phyloP scores from a whole-genome alignment of 148 eudicot species.

The Pharnaceum exiguum region DNA sequence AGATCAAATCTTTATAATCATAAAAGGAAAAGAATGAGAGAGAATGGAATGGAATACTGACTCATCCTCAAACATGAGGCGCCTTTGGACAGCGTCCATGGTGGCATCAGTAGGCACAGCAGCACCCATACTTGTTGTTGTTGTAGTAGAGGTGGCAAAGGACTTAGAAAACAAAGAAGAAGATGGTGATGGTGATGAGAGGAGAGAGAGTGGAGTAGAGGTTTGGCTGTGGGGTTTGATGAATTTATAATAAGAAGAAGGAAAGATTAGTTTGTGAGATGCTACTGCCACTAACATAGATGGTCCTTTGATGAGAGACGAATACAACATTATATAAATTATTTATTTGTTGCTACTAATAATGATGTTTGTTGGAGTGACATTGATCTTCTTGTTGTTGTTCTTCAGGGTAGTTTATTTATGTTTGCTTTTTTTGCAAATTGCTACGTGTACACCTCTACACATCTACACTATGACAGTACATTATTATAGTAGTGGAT shows the following conservation, averaged over 20 bases:
- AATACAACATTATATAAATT: too few relatives aligned
- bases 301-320: too few relatives aligned
- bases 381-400: too few relatives aligned
- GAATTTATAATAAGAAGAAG: slow-evolving; percentile 27
- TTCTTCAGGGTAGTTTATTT: too few relatives aligned
- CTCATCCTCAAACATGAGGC: slow-evolving; percentile 94
- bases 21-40: not conserved
- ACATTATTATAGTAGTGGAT: too few relatives aligned
- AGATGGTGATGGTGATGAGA: slow-evolving; percentile 3
- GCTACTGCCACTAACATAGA: slow-evolving; percentile 14
- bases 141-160: slow-evolving; percentile 9
- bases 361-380: too few relatives aligned
- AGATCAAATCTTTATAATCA: too few relatives aligned
- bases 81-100: slow-evolving; percentile 85
- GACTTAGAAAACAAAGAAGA: slow-evolving; percentile 19
- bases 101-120: slow-evolving; percentile 37
- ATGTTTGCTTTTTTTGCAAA: too few relatives aligned
- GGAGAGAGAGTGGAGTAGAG: slow-evolving; percentile 5
- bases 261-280: slow-evolving; percentile 19
- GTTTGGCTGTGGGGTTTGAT: not conserved
- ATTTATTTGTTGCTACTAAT: too few relatives aligned
- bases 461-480: too few relatives aligned
- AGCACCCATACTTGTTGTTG: too few relatives aligned
- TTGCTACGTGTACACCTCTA: too few relatives aligned
- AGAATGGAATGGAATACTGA: slow-evolving; percentile 34